These are phyloP conservation scores for Clarireedia sp. DNA, from an alignment of 2,329 filamentous ascomycete genomes.

Conservation along the genomic window DNA sequence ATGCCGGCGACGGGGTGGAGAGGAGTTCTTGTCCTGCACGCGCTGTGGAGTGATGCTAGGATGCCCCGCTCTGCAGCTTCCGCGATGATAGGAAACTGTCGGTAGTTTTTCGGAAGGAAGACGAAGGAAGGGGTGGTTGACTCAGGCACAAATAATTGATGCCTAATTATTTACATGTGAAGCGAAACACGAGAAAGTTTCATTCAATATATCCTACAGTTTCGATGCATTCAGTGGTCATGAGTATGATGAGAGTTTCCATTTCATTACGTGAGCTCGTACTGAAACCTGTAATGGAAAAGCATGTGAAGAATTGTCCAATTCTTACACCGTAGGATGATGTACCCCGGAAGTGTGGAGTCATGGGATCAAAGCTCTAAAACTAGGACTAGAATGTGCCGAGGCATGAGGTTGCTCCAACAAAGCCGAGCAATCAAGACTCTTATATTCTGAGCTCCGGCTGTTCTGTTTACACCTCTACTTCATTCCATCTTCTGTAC, in stretches of 20 bases:
- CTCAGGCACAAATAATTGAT: neutral
- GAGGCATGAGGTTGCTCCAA: slow-evolving; percentile 4
- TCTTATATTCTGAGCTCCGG: neutral
- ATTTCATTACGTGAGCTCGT: neutral
- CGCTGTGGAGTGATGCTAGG: neutral
- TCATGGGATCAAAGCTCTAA: slow-evolving; percentile 3
- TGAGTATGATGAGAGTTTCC: neutral
- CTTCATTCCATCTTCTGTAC: neutral
- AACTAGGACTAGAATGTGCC: neutral
- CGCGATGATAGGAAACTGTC: too few relatives aligned
- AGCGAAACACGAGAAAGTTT: neutral
- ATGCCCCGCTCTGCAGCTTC: neutral
- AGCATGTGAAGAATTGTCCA: slow-evolving; percentile 2
- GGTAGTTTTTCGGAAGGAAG: too few relatives aligned
- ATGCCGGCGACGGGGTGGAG: neutral
- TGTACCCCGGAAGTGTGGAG: slow-evolving; percentile 8
- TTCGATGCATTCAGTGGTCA: neutral
- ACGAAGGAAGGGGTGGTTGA: too few relatives aligned
- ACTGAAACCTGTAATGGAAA: too few relatives aligned
- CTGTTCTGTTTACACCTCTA: neutral
- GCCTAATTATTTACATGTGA: neutral
- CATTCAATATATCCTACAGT: neutral
- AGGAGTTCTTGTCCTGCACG: too few relatives aligned
- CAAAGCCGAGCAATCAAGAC: neutral
- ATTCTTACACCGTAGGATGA: slow-evolving; percentile 1